Conservation (phyloP, 345 rosid species). For the Abelmoschus esculentus region DNA sequence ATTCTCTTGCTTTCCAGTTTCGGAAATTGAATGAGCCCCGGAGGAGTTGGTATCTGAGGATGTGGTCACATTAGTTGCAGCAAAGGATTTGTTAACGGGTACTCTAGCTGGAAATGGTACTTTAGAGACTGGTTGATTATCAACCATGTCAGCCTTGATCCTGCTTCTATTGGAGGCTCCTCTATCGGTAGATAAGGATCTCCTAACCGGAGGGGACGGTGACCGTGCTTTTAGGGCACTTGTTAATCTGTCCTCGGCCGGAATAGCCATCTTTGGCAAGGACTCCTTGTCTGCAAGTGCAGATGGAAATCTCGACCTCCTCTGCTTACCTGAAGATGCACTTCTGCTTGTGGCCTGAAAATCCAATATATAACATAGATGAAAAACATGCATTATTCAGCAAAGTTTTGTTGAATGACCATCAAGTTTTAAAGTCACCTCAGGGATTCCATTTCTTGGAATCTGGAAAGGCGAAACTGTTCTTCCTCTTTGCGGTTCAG, state of each 20-base stretch:
- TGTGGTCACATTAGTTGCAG: conserved; percentile 31
- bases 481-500: conserved; percentile 61
- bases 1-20: conserved; percentile 36
- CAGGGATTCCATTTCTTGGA: conserved; percentile 47
- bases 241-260: conserved; percentile 41
- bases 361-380: neutral
- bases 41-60: conserved; percentile 39
- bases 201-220: conserved; percentile 65
- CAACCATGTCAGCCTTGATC: conserved; percentile 46
- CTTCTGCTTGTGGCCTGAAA: conserved; percentile 85
- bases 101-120: conserved; percentile 85
- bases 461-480: conserved; percentile 80
- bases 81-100: conserved; percentile 48
- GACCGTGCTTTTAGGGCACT: conserved; percentile 45
- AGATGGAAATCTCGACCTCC: conserved; percentile 67
- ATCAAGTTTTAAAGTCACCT: conserved; percentile 34
- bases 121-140: conserved; percentile 47
- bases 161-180: conserved; percentile 52
- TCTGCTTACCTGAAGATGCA: conserved; percentile 77
- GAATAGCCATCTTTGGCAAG: conserved; percentile 33
- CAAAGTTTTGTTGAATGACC: neutral
- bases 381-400: neutral
- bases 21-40: conserved; percentile 20
- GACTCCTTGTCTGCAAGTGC: conserved; percentile 55
- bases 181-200: conserved; percentile 81